phyloP scores from a whole-genome alignment of 2,329 filamentous ascomycete species.

The Penicillium griseofulvum region DNA sequence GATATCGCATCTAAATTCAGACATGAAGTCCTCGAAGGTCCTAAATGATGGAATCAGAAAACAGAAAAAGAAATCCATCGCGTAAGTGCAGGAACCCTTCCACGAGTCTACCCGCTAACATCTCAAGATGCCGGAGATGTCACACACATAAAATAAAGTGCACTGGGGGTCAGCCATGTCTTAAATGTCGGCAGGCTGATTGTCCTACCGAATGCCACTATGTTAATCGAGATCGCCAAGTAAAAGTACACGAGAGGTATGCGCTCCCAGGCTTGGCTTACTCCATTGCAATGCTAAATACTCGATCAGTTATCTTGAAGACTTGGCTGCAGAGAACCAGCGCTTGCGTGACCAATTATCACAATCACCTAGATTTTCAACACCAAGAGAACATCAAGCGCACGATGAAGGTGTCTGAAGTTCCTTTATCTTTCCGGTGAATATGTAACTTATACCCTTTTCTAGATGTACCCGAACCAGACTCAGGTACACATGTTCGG shows the following conservation, averaged over 20 bases:
- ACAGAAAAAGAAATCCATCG: conserved; percentile 20
- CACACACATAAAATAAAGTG: conserved; percentile 23
- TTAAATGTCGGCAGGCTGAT: conserved; percentile 14
- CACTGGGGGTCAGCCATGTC: conserved; percentile 18
- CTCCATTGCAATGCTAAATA: neutral
- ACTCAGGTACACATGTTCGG: conserved; percentile 12
- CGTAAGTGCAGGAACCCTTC: conserved; percentile 5
- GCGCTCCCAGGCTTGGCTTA: neutral
- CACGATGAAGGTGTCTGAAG: neutral
- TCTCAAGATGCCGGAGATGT: conserved; percentile 16
- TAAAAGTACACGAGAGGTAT: conserved; percentile 23
- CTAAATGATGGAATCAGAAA: conserved; percentile 5
- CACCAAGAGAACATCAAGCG: neutral
- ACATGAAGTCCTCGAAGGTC: neutral
- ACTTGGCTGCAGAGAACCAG: conserved; percentile 22
- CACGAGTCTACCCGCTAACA: neutral
- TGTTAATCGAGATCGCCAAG: conserved; percentile 19
- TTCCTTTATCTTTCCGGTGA: neutral
- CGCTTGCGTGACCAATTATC: conserved; percentile 16
- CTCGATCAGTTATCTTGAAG: conserved; percentile 23
- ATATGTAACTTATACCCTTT: neutral
- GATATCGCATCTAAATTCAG: neutral
- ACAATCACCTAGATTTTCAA: conserved; percentile 2
- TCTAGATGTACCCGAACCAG: neutral
- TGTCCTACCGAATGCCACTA: conserved; percentile 14